These are phyloP conservation scores for Komagataella pseudopastoris DNA, from an alignment of 805 yeast species.

Conservation along the genomic window DNA sequence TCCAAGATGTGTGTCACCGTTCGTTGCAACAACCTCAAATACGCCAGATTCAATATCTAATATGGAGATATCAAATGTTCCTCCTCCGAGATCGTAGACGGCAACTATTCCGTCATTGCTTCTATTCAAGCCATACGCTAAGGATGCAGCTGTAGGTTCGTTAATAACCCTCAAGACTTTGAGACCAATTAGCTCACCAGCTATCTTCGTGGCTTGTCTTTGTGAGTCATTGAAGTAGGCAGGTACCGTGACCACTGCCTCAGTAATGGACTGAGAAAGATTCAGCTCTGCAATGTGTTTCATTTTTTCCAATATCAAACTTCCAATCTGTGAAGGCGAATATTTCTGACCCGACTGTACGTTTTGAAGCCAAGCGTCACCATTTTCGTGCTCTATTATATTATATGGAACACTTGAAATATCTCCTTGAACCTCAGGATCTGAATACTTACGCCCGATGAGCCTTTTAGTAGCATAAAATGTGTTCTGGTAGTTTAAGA, in stretches of 20 bases:
- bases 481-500: constrained; percentile 88
- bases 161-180: constrained; percentile 77
- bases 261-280: constrained; percentile 65
- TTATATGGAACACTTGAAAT: constrained; percentile 79
- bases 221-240: constrained; percentile 85
- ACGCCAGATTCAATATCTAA: constrained; percentile 95
- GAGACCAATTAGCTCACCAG: constrained; percentile 89
- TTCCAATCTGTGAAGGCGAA: constrained; percentile 95
- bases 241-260: constrained; percentile 85
- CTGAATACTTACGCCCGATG: constrained; percentile 87
- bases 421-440: constrained; percentile 84
- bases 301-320: constrained; percentile 86
- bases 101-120: constrained; percentile 65
- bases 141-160: constrained; percentile 86
- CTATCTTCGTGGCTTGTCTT: constrained; percentile 86
- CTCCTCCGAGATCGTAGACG: constrained; percentile 95
- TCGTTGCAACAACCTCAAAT: constrained; percentile 89
- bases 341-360: constrained; percentile 68
- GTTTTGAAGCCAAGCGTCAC: constrained; percentile 87
- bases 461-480: constrained; percentile 90
- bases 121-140: constrained; percentile 80
- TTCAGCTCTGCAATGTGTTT: constrained; percentile 85
- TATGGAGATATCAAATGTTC: constrained; percentile 92
- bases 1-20: constrained; percentile 88
- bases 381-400: constrained; percentile 80